Evolutionary conservation across 164 flowering plant species (phyloP), one percentile per base, ranked within the genome.

Genomic region (Taxillus chinensis): DNA sequence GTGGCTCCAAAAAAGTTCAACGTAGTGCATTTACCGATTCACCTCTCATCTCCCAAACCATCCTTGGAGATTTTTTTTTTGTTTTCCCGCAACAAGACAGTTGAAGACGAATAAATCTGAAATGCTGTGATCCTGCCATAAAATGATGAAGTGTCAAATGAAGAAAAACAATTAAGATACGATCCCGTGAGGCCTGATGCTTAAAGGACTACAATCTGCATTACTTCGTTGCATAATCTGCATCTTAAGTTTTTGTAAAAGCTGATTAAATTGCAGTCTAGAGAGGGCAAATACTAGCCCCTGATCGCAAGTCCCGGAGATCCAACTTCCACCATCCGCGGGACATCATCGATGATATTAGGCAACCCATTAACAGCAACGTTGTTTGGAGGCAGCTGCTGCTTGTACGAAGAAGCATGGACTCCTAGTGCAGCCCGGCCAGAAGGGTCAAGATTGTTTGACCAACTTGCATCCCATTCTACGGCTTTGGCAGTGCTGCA

Each of bases 401-500:
- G 54, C 5, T 81, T 83, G 64, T 92, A 89, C 9, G 89, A 87
- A 4, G 89, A 81, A 50, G 70, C 67, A 71, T 92, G 97, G 39
- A 92, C 90, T 45, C 97, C 98, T 8, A 86, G 46, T 5, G 96
- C 92, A 62, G 96, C 97, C 74, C 97, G 77, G 49, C 98, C 97
- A 2, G 98, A 92, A 0, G 98, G 98, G 61, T 92, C 98, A 13
- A 84, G 89, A 63, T 90, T 88, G 39, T 81, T 82, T 0, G 90
- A 78, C 98, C 98, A 93, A 10, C 81, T 55, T 3, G 83, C 77
- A 53, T 93, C 97, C 98, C 98, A 93, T 54, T 83, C 96, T 1
- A 90, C 68, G 39, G 98, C 98, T 69, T 80, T 89, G 27, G 93
- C 95, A 3, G 98, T 88, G 78, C 92, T 86, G 76, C 98, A 93